Evolutionary conservation across 257 asterid genomes (phyloP), one percentile per base, ranked within the genome.

Genomic region (Vinca minor): DNA sequence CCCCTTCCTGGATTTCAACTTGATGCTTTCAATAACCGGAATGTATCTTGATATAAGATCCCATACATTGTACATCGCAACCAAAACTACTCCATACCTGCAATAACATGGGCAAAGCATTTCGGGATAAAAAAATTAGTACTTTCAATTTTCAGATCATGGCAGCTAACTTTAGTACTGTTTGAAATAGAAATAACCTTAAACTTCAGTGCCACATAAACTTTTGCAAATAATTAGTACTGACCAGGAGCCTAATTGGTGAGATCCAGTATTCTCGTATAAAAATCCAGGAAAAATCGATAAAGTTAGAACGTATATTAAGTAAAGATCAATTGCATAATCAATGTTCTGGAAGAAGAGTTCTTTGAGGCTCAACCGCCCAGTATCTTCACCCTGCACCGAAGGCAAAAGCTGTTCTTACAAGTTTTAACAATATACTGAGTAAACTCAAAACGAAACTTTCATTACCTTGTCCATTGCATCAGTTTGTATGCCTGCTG

Each of bases 261-360:
- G 98, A 3, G 45, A 14, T 4, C 98, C 98, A 13, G 95, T 87
- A 72, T 91, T 88, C 69, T 91, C 94, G 3, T 68, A 85, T 65
- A 84, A 76, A 75, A 87, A 87, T 28, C 96, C 92, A 7, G 95
- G 90, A 15, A 83, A 76, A 32, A 87, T 85, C 1, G 91, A 91
- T 52, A 82, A 63, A 14, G 91, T 84, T 62, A 88, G 81, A 3
- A 78, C 83, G 15, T 73, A 88, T 3, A 81, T 81, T 42, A 86
- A 44, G 66, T 59, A 86, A 18, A 88, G 79, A 53, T 68, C 83
- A 47, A 86, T 26, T 1, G 71, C 74, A 64, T 84, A 84, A 63
- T 82, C 96, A 1, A 71, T 41, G 62, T 88, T 87, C 78, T 85
- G 72, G 12, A 6, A 14, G 39, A 88, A 32, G 82, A 91, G 38